These are phyloP conservation scores for Suillus variegatus DNA, from an alignment of 768 basidiomycete genomes.

Conservation along the genomic window DNA sequence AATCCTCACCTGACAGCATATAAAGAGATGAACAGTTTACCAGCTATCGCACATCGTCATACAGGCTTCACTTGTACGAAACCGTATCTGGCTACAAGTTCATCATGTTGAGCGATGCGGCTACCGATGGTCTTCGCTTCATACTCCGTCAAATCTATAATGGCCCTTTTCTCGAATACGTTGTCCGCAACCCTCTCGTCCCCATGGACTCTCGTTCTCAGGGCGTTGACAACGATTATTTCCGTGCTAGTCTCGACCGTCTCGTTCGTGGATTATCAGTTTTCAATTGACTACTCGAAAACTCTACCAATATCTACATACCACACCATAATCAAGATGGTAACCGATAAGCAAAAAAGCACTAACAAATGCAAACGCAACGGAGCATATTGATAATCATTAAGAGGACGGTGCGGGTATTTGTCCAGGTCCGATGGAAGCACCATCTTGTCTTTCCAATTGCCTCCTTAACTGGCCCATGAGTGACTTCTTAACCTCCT, in stretches of 20 bases:
- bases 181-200: constrained; percentile 89
- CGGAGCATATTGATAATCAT: constrained; percentile 15
- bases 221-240: constrained; percentile 94
- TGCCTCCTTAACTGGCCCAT: constrained; percentile 85
- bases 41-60: constrained; percentile 86
- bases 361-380: constrained; percentile 16
- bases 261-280: constrained; percentile 61
- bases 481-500: constrained; percentile 82
- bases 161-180: constrained; percentile 93
- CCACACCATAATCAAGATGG: constrained; percentile 13
- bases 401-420: constrained; percentile 3
- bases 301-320: constrained; percentile 20
- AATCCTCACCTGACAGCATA: constrained; percentile 4
- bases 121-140: constrained; percentile 78
- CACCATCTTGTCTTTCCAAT: constrained; percentile 58
- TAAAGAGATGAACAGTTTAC: constrained; percentile 87
- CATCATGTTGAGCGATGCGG: constrained; percentile 88
- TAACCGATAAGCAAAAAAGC: constrained; percentile 2
- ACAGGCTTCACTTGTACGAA: constrained; percentile 93
- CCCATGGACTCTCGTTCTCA: constrained; percentile 79
- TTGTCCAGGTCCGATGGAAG: constrained; percentile 8
- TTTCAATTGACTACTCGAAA: constrained; percentile 32
- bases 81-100: constrained; percentile 94
- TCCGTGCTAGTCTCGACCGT: constrained; percentile 78
- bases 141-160: constrained; percentile 86